Evolutionary conservation across 257 asterid species (phyloP), one percentile per base, ranked within the genome.

Genomic region (Marsdenia floribunda): DNA sequence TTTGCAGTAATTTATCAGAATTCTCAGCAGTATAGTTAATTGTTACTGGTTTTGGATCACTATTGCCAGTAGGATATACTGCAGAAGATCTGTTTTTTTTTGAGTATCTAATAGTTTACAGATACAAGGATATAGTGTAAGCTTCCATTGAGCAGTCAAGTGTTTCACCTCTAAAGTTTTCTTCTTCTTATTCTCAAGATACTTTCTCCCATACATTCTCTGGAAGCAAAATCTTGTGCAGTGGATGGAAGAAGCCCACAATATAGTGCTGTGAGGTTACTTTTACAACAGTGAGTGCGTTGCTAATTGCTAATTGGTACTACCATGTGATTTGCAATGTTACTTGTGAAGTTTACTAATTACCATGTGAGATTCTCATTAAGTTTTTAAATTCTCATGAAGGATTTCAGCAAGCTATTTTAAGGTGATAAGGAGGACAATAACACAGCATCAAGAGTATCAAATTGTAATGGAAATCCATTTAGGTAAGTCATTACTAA

Each of bases 221-320:
- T 87, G 93, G 96, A 90, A 93, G 84, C 96, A 92, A 88, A 88
- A 80, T 67, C 82, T 89, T 47, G 89, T 92, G 59, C 90, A 92
- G 50, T 90, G 97, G 98, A n/a, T n/a, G n/a, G n/a, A n/a, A 87
- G 98, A 77, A 92, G 96, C 79, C 97, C 98, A 21, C 63, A 84
- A 3, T 90, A 89, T 60, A 90, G 90, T 85, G 90, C 86, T 42
- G 97, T 92, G 84, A 88, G 98, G 75, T 8, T 92, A 77, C 80
- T 89, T 83, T 89, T 68, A 92, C 98, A 47, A 89, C 96, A 8
- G 9, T 86, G 69, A 82, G 90, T 77, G 98, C 97, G 53, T 60
- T 90, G 59, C 87, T 92, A 61, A 78, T 92, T 47, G 98, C n/a
- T n/a, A n/a, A n/a, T n/a, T n/a, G n/a, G n/a, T n/a, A n/a, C n/a